Conservation (phyloP, 106 monocot genomes). For the Hemerocallis citrina region DNA sequence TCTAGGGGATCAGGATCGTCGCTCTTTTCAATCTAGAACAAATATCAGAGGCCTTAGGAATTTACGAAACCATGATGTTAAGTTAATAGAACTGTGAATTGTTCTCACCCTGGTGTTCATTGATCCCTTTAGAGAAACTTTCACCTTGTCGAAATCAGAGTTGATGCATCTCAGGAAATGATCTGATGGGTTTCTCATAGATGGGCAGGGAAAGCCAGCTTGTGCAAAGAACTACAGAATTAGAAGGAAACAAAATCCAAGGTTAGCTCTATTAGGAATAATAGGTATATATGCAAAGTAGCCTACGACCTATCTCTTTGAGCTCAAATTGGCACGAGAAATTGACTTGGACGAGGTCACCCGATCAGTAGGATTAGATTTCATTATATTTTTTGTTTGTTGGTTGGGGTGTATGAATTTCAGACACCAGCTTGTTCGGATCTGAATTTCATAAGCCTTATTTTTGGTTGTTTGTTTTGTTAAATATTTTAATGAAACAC, state of each 20-base stretch:
- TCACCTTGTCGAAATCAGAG: conserved; percentile 66
- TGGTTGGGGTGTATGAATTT: no score
- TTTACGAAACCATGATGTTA: background rate
- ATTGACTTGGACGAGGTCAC: no score
- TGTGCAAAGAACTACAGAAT: conserved; percentile 64
- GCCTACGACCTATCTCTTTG: no score
- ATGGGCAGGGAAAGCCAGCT: conserved; percentile 78
- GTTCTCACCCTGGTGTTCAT: background rate
- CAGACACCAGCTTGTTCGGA: no score
- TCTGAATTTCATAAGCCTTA: no score
- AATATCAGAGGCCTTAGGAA: background rate
- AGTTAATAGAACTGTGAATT: background rate
- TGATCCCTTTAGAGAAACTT: conserved; percentile 41
- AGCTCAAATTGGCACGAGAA: no score
- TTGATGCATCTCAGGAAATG: conserved; percentile 62
- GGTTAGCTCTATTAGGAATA: background rate
- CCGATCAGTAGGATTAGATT: no score
- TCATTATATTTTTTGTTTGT: no score
- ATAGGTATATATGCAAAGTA: no score
- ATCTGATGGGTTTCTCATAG: conserved; percentile 64
- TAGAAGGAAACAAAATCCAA: background rate
- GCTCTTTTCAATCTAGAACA: conserved; percentile 51
- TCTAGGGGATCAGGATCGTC: conserved; percentile 95
- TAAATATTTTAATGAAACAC: no score
- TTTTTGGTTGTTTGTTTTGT: no score